phyloP scores from a whole-genome alignment of 1,284 basidiomycete species.

The Cryptococcus sp. region DNA sequence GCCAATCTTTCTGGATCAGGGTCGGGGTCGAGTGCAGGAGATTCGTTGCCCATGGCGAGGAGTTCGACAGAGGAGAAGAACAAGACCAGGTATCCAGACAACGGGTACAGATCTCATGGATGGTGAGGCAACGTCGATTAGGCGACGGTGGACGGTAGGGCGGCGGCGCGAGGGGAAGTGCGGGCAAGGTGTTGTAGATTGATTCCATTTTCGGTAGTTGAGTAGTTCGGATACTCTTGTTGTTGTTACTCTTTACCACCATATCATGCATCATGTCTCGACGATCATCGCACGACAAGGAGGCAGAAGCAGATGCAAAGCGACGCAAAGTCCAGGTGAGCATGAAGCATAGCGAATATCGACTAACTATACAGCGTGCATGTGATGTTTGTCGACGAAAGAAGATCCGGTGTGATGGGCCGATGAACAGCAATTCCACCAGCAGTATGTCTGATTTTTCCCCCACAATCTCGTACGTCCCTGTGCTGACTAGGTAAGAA shows the following conservation, averaged over 20 bases:
- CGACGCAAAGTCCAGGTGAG: slow-evolving; percentile 26
- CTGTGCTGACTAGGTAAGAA: slow-evolving; percentile 20
- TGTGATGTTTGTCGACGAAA: slow-evolving; percentile 45
- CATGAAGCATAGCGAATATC: neutral
- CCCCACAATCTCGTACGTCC: too few relatives aligned
- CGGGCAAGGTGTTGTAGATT: too few relatives aligned
- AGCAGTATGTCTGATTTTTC: slow-evolving; percentile 24
- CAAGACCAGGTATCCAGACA: slow-evolving; percentile 25
- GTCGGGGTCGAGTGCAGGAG: neutral
- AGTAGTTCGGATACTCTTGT: neutral
- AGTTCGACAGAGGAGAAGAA: slow-evolving; percentile 31
- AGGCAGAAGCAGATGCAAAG: slow-evolving; percentile 11
- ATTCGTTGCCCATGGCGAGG: slow-evolving; percentile 32
- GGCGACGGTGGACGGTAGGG: too few relatives aligned
- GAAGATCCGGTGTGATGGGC: slow-evolving; percentile 48
- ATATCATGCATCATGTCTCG: neutral
- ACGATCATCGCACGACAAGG: too few relatives aligned
- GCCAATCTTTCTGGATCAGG: slow-evolving; percentile 13
- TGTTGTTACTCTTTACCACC: neutral
- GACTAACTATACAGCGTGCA: slow-evolving; percentile 33
- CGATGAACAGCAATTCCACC: slow-evolving; percentile 35
- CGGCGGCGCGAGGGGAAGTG: too few relatives aligned
- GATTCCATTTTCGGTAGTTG: neutral
- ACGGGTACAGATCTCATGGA: slow-evolving; percentile 39
- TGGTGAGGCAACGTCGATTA: too few relatives aligned